phyloP scores from a whole-genome alignment of 768 basidiomycete genomes.

The Trametes meyenii region DNA sequence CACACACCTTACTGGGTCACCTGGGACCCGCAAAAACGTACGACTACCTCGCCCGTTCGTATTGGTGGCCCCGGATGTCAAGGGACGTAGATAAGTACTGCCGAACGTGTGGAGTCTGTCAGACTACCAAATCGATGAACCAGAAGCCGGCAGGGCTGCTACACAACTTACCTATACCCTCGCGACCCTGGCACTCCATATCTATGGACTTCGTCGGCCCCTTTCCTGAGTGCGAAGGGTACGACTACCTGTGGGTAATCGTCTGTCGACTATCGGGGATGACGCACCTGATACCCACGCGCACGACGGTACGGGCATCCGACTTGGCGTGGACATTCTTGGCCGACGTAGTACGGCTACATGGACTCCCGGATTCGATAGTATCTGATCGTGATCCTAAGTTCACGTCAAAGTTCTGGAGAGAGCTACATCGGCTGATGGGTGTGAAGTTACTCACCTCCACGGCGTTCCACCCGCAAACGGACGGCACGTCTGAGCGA shows the following conservation, averaged over 20 bases:
- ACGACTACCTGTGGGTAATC: slow-evolving; percentile 33
- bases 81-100: slow-evolving; percentile 26
- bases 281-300: slow-evolving; percentile 25
- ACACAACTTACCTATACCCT: slow-evolving; percentile 35
- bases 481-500: slow-evolving; percentile 32
- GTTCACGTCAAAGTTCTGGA: slow-evolving; percentile 44
- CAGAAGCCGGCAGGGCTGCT: slow-evolving; percentile 34
- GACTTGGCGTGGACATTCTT: slow-evolving; percentile 25
- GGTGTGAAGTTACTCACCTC: slow-evolving; percentile 32
- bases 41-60: slow-evolving; percentile 37
- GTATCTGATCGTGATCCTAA: slow-evolving; percentile 35
- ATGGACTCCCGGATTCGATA: slow-evolving; percentile 31
- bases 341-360: slow-evolving; percentile 25
- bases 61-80: slow-evolving; percentile 39
- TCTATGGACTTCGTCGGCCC: slow-evolving; percentile 45
- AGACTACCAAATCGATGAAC: slow-evolving; percentile 21
- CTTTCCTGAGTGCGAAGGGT: slow-evolving; percentile 33
- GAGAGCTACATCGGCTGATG: slow-evolving; percentile 21
- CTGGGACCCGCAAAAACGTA: slow-evolving; percentile 33
- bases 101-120: slow-evolving; percentile 25
- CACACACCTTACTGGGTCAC: slow-evolving; percentile 38
- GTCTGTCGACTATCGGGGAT: slow-evolving; percentile 27
- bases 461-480: slow-evolving; percentile 38
- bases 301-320: slow-evolving; percentile 18
- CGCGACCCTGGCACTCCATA: slow-evolving; percentile 40